Base-by-base conservation (phyloP, 2,329 filamentous ascomycete species). In the Penicillium expansum region DNA sequence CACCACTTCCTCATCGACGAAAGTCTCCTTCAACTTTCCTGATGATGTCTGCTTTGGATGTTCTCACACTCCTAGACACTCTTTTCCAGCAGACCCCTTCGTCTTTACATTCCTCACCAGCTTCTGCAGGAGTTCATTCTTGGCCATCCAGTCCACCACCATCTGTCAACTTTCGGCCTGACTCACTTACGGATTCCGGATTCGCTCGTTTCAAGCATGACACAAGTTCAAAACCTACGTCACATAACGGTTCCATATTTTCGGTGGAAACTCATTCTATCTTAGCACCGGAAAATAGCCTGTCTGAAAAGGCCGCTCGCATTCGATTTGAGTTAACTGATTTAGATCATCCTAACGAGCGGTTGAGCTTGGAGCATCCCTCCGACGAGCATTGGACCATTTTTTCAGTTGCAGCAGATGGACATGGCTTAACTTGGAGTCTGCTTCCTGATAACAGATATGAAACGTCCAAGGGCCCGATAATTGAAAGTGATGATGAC, bases 341-440 rank as follows among this genome's bases (percentile, higher is more conserved):
- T 51, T 54, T 75, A 52, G 67, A 69, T 33, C 74, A 75, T 47
- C 69, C 69, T 11, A 70, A 71, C 47, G 69, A 69, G 51, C 73
- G 71, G 20, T 86, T 91, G 14, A 82, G 79, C 13, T 79, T 87
- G 18, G 84, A 86, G 53, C 89, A 94, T 66, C 91, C 91, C 9
- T 93, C 90, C 60, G 87, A 88, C 1, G 91, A 95, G 74, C 82
- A 87, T 55, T 96, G 91, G 91, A 84, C 89, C 5, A 87, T 94
- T 7, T 77, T 95, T 9, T 93, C 92, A 67, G 84, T 95, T 55
- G 89, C 89, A 0, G 76, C 85, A 0, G 86, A 92, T 71, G 90
- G 90, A 32, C 86, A 85, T 67, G 80, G 80, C 50, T 77, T 95
- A 39, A 87, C 86, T 81, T 37, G 91, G 89, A 72, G 90, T 86